Evolutionary conservation across 805 yeast genomes (phyloP).

Genomic region (fission yeast (Schizosaccharomyces pombe)): ASM294v3 CU329670.1:3495501-3496000

Average conservation of each 20-base stretch:
- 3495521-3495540: conserved; percentile 67
- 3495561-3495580: conserved; percentile 47
- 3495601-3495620: conserved; percentile 92
- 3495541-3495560: conserved; percentile 54
- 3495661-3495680: conserved; percentile 42
- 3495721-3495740: conserved; percentile 54
- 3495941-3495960: too few relatives aligned
- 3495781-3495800: conserved; percentile 94
- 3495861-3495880: neutral
- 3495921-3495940: neutral
- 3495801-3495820: conserved; percentile 93
- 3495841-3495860: neutral
- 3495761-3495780: conserved; percentile 96
- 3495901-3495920: neutral
- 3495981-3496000: too few relatives aligned
- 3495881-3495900: neutral
- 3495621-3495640: conserved; percentile 84
- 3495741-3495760: conserved; percentile 75
- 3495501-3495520: conserved; percentile 98
- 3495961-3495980: too few relatives aligned
- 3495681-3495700: conserved; percentile 67
- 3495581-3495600: conserved; percentile 83
- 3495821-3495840: conserved; percentile 19
- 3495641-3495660: conserved; percentile 90
- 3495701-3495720: conserved; percentile 80